phyloP scores from a whole-genome alignment of 306 rosid genomes.

The Medicago lupulina region DNA sequence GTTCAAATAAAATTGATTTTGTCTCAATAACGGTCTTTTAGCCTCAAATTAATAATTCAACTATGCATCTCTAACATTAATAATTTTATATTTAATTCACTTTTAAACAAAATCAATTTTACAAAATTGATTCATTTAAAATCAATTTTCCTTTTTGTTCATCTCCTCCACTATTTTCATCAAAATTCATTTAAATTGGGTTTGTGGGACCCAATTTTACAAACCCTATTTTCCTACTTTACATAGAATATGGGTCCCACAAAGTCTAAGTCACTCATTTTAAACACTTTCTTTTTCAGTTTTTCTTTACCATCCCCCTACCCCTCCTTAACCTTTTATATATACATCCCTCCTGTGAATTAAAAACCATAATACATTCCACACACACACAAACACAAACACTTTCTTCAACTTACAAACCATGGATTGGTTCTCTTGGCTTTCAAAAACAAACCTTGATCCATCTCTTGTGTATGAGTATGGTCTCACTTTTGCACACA shows the following conservation, averaged over 20 bases:
- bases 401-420: slow-evolving; percentile 34
- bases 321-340: slow-evolving; percentile 29
- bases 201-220: no score
- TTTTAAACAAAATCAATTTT: no score
- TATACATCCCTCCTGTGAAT: slow-evolving; percentile 19
- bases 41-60: no score
- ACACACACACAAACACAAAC: slow-evolving; percentile 23
- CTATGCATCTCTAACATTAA: no score
- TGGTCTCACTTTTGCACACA: slow-evolving; percentile 79
- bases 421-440: slow-evolving; percentile 99
- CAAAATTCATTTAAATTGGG: no score
- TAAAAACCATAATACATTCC: slow-evolving; percentile 10
- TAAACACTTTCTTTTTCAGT: slow-evolving; percentile 43
- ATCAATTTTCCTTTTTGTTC: no score
- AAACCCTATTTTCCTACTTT: background rate
- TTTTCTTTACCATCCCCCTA: slow-evolving; percentile 13
- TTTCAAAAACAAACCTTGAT: slow-evolving; percentile 75
- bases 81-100: no score
- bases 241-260: background rate
- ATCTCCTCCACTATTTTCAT: no score
- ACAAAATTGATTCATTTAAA: no score
- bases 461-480: slow-evolving; percentile 82
- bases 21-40: no score
- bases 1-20: no score
- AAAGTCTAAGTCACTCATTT: slow-evolving; percentile 42